Evolutionary conservation across 768 basidiomycete genomes (phyloP).

Genomic region (Lactarius trivialis): DNA sequence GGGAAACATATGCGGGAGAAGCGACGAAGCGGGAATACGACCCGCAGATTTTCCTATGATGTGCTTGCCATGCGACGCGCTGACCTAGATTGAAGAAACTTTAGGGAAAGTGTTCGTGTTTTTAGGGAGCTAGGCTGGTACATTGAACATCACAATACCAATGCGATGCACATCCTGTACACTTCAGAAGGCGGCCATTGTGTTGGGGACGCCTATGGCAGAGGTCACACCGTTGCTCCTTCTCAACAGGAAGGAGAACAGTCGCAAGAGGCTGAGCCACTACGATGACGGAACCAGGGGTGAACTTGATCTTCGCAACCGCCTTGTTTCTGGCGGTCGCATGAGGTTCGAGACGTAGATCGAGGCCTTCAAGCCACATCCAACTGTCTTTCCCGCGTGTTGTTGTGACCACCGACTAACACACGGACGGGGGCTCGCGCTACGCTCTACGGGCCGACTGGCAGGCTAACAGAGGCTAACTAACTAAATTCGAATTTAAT

Average conservation of each 20-base stretch:
- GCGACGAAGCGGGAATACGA: constrained; percentile 40
- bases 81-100: constrained; percentile 46
- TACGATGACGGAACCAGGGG: constrained; percentile 46
- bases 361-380: not conserved
- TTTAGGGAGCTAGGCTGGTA: constrained; percentile 31
- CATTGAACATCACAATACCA: constrained; percentile 69
- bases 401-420: not conserved
- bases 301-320: constrained; percentile 35
- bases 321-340: constrained; percentile 46
- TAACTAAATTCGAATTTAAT: no score
- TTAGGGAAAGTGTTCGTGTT: constrained; percentile 8
- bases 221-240: constrained; percentile 59
- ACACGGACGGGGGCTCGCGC: no score
- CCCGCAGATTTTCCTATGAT: constrained; percentile 70
- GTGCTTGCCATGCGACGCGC: constrained; percentile 52
- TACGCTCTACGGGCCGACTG: no score
- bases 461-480: no score
- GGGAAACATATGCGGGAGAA: constrained; percentile 41
- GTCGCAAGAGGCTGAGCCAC: constrained; percentile 40
- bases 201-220: constrained; percentile 42
- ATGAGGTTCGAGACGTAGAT: constrained; percentile 38
- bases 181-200: constrained; percentile 40
- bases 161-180: constrained; percentile 60
- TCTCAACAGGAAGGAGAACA: constrained; percentile 48
- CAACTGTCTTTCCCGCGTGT: not conserved